phyloP scores from a whole-genome alignment of 2,329 filamentous ascomycete species.

The Proliferodiscus dingleyae region DNA sequence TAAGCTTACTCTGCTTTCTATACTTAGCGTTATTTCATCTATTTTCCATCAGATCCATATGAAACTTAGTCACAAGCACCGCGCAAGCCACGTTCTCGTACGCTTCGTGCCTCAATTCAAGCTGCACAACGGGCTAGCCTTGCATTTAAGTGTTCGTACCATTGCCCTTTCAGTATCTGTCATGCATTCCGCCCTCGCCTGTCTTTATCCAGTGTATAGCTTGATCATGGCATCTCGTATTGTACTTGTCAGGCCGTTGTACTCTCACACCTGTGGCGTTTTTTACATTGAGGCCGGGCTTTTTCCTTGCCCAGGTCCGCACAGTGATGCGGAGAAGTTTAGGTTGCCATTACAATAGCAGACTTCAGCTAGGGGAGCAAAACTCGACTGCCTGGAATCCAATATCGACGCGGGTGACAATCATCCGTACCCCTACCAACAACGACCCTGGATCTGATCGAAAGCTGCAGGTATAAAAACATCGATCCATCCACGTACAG shows the following conservation, averaged over 20 bases:
- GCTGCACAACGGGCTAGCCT: too few species aligned
- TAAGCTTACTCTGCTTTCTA: constrained; percentile 21
- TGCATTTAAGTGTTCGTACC: neutral
- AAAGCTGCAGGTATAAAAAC: constrained; percentile 17
- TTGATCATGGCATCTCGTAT: constrained; percentile 18
- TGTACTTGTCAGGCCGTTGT: constrained; percentile 12
- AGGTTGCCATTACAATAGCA: constrained; percentile 10
- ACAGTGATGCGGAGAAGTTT: constrained; percentile 11
- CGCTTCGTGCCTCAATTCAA: constrained; percentile 5
- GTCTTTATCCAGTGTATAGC: constrained; percentile 21
- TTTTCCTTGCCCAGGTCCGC: constrained; percentile 1
- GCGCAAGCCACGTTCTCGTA: constrained; percentile 17
- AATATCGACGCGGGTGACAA: constrained; percentile 15
- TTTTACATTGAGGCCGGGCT: constrained; percentile 20
- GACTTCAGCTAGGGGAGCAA: constrained; percentile 5
- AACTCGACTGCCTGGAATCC: constrained; percentile 12
- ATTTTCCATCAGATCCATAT: constrained; percentile 19
- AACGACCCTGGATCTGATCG: constrained; percentile 1
- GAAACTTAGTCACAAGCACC: constrained; percentile 21
- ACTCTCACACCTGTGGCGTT: constrained; percentile 11
- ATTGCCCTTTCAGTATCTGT: neutral
- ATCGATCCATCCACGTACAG: constrained; percentile 2
- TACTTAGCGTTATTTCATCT: constrained; percentile 22
- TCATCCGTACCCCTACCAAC: constrained; percentile 11
- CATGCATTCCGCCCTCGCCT: constrained; percentile 10